Conservation (phyloP, 805 yeast species). For the Pichia eremophila region DNA sequence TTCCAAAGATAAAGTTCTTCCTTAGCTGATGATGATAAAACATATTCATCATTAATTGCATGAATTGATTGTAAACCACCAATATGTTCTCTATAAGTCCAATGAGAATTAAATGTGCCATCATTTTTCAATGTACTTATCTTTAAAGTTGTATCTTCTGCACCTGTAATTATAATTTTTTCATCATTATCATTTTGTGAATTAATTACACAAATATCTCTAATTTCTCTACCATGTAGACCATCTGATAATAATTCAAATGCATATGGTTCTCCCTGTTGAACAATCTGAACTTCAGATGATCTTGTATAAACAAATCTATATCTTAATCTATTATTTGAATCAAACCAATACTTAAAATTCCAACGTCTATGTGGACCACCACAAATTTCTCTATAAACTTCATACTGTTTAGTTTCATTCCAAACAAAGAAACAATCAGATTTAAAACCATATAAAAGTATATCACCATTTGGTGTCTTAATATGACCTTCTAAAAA, state of each 20-base stretch:
- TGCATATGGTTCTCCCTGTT: constrained; percentile 16
- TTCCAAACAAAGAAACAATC: constrained; percentile 73
- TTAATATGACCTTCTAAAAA: constrained; percentile 68
- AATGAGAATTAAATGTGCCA: constrained; percentile 38
- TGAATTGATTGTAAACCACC: constrained; percentile 78
- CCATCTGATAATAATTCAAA: constrained; percentile 42
- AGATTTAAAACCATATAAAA: constrained; percentile 77
- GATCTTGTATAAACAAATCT: constrained; percentile 54
- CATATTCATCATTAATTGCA: constrained; percentile 41
- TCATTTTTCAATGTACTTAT: constrained; percentile 34
- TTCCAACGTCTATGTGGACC: constrained; percentile 88
- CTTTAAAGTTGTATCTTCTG: constrained; percentile 80
- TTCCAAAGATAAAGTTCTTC: constrained; percentile 87
- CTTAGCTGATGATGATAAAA: constrained; percentile 63
- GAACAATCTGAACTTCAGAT: constrained; percentile 35
- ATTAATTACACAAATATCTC: constrained; percentile 54
- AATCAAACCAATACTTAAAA: constrained; percentile 23
- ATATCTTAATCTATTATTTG: constrained; percentile 20
- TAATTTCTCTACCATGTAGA: constrained; percentile 84
- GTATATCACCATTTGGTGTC: constrained; percentile 31
- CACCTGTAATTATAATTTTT: constrained; percentile 57
- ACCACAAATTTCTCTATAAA: constrained; percentile 69
- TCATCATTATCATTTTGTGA: constrained; percentile 18
- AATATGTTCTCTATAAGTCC: constrained; percentile 72
- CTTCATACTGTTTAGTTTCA: constrained; percentile 65